Evolutionary conservation across 2,329 filamentous ascomycete species (phyloP), one percentile per base, ranked within the genome.

Genomic region (Colletotrichum sp.): DNA sequence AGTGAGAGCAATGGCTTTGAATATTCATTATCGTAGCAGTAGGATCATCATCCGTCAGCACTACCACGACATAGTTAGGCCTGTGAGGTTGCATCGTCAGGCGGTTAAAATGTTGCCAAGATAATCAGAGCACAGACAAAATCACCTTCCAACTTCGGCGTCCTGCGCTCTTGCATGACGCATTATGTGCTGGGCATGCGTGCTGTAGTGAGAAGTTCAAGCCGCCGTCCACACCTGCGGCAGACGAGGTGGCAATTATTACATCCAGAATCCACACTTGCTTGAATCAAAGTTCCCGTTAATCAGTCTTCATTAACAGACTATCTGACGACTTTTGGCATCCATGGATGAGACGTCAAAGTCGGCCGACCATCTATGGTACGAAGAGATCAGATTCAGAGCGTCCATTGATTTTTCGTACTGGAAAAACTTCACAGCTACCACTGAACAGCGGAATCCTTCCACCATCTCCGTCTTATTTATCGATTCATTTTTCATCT

Each of bases 101-200:
- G 29, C 61, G 61, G 68, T 64, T 43, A 29, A 36, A 27, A 57
- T 43, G 15, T 47, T 43, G 59, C 67, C 67, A 66, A 66, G 67
- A n/a, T 24, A 31, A 21, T 24, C 18, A 1, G 31, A 24, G 13
- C n/a, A 33, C 12, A 38, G 21, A 16, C 12, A 8, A 51, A 21
- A 51, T 43, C 29, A 70, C 67, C 67, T 70, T 70, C 67, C 67
- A 27, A 27, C 31, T 70, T 57, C 38, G 59, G 67, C 34, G 21
- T 57, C 12, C 36, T 29, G 24, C 58, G 58, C 31, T 64, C 55
- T 27, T 27, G 16, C 57, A 34, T 43, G 55, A 34, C 18, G 55
- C 55, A 51, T 62, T 59, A 33, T 24, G 51, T 67, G 65, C 65
- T 59, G 33, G 51, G 16, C 12, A 21, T 51, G 43, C n/a, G 21